Evolutionary conservation across 495 filamentous ascomycete genomes (phyloP).

Genomic region (Aspergillus carlsbadensis): DNA sequence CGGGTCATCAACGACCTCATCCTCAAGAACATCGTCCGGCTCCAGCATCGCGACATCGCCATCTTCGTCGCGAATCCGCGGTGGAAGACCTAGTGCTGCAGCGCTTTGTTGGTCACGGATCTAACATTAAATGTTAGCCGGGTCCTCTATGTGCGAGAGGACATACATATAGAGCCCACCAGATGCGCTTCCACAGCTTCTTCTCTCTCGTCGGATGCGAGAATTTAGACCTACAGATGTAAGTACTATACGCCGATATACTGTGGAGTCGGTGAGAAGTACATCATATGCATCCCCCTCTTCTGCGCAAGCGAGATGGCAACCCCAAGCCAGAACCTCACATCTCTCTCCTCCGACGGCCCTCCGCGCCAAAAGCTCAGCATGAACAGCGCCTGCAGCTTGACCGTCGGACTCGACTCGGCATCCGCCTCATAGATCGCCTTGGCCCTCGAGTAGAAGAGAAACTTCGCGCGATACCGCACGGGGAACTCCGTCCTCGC

Average conservation of each 20-base stretch:
- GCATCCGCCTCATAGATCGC: slow-evolving; percentile 45
- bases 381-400: slow-evolving; percentile 42
- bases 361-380: slow-evolving; percentile 45
- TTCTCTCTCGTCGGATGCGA: slow-evolving; percentile 29
- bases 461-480: slow-evolving; percentile 39
- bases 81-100: slow-evolving; percentile 36
- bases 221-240: slow-evolving; percentile 34
- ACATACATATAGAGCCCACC: slow-evolving; percentile 49
- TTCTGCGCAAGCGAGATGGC: slow-evolving; percentile 43
- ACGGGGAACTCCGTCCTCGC: slow-evolving; percentile 29
- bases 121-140: too few relatives aligned
- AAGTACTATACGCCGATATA: neutral
- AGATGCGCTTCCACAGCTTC: slow-evolving; percentile 45
- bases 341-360: slow-evolving; percentile 41
- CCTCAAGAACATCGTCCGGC: slow-evolving; percentile 34
- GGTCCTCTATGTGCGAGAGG: too few relatives aligned
- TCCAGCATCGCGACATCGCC: slow-evolving; percentile 44
- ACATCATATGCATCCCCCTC: slow-evolving; percentile 49
- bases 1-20: slow-evolving; percentile 23
- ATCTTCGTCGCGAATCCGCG: slow-evolving; percentile 47
- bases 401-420: slow-evolving; percentile 37
- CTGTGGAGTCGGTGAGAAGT: slow-evolving; percentile 1
- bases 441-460: slow-evolving; percentile 41
- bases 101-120: slow-evolving; percentile 44
- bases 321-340: slow-evolving; percentile 42